phyloP scores from a whole-genome alignment of 108 stramenopile genomes.

The Stephanodiscus minutulus region DNA sequence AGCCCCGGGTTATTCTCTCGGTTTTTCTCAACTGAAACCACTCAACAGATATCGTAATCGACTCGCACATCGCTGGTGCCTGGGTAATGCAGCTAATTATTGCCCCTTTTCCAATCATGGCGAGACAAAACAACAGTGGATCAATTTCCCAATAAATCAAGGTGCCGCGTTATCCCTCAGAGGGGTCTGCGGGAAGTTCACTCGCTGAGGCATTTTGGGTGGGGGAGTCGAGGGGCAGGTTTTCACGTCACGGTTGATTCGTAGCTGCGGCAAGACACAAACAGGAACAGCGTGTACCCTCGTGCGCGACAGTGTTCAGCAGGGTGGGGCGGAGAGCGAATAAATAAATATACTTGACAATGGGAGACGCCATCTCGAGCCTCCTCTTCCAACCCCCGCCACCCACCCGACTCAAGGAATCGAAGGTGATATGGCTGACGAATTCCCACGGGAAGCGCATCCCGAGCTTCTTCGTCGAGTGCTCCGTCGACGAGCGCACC shows the following conservation, averaged over 20 bases:
- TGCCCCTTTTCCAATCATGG: not conserved
- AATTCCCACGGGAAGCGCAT: slow-evolving; percentile 73
- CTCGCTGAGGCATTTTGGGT: not conserved
- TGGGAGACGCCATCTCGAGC: slow-evolving; percentile 88
- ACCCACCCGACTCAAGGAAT: slow-evolving; percentile 89
- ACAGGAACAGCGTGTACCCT: too few relatives aligned
- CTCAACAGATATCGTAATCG: too few relatives aligned
- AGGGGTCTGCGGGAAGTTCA: not conserved
- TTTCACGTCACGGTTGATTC: too few relatives aligned
- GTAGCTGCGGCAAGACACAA: too few relatives aligned
- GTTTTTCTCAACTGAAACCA: too few relatives aligned
- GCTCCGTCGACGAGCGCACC: slow-evolving; percentile 37
- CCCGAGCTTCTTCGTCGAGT: slow-evolving; percentile 86
- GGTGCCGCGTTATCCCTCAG: not conserved
- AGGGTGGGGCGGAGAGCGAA: too few relatives aligned
- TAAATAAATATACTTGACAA: slow-evolving; percentile 4
- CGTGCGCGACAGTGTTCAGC: too few relatives aligned
- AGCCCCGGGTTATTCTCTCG: too few relatives aligned
- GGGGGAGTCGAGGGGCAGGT: too few relatives aligned
- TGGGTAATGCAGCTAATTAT: too few relatives aligned
- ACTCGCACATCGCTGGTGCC: too few relatives aligned
- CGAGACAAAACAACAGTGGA: not conserved
- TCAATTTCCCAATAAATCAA: not conserved
- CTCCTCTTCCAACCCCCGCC: slow-evolving; percentile 90
- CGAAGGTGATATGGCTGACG: slow-evolving; percentile 89